Evolutionary conservation across 805 yeast genomes (phyloP), one percentile per base, ranked within the genome.

Genomic region (Yarrowia sp.): DNA sequence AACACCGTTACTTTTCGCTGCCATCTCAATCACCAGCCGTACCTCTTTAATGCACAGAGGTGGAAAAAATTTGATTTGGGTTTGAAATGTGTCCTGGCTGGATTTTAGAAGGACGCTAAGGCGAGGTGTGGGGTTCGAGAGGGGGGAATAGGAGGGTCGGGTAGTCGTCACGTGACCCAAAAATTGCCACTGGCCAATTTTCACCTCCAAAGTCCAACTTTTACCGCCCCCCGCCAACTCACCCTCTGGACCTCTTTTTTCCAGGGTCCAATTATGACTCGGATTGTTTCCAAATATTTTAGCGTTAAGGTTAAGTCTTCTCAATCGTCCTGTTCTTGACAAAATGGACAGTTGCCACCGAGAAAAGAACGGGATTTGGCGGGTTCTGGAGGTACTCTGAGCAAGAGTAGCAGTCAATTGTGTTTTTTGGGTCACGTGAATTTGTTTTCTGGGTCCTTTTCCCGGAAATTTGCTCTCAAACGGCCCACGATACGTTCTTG

Each of bases 11-110:
- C 15, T 40, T n/a, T n/a, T 40, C 39, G 10, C 55, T 49, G 38
- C 55, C 39, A 50, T 36, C 58, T 52, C 58, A 34, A 36, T 52
- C 58, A 50, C 55, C 40, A 52, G 56, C 56, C 56, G 56, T 52
- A 52, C 56, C 42, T 34, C 40, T 8, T 14, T 19, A 20, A 52
- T 52, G 58, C 58, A 50, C 9, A 4, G 43, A 13, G 2, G 14
- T 12, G 30, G 17, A 52, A 52, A 52, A 52, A 52, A 38, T 13
- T 13, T 19, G 34, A 52, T 52, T 52, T 52, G 58, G 43, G 43
- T 52, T 52, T 19, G 19, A 24, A 24, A 24, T 24, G 30, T 24
- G 30, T 24, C 30, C 3, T 24, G 30, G 30, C 30, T 24, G 30
- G 30, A 24, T 24, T 24, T 24, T 24, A 24, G 30, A 24, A 7